Conservation (phyloP, 805 yeast genomes). For the Barnettozyma botsteinii region DNA sequence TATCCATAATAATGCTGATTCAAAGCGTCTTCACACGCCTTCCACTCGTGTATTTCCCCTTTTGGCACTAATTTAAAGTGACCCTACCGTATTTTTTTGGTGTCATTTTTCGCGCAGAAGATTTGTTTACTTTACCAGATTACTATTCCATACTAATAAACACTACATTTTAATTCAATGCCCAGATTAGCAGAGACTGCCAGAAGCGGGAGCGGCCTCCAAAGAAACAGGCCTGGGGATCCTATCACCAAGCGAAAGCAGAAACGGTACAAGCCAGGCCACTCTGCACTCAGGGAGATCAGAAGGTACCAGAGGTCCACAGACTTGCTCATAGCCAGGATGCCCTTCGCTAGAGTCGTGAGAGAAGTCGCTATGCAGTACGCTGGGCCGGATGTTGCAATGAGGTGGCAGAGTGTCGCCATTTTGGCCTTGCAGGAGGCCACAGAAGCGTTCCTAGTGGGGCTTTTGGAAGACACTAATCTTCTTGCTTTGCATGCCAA, state of each 20-base stretch:
- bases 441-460: slow-evolving; percentile 69
- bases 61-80: too few relatives aligned
- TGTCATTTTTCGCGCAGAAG: too few relatives aligned
- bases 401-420: slow-evolving; percentile 78
- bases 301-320: slow-evolving; percentile 62
- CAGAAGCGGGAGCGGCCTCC: not conserved
- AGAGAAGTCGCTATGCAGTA: slow-evolving; percentile 61
- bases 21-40: too few relatives aligned
- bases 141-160: too few relatives aligned
- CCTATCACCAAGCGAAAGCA: slow-evolving; percentile 42
- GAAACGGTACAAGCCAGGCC: slow-evolving; percentile 55
- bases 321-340: slow-evolving; percentile 59
- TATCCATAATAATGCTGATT: too few relatives aligned
- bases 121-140: too few relatives aligned
- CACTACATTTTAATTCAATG: too few relatives aligned
- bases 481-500: slow-evolving; percentile 74
- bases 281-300: slow-evolving; percentile 61
- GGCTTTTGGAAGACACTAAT: slow-evolving; percentile 71
- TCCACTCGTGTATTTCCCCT: too few relatives aligned
- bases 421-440: slow-evolving; percentile 77
- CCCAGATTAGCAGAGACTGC: not conserved
- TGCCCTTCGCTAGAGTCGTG: slow-evolving; percentile 74
- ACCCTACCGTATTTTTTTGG: too few relatives aligned
- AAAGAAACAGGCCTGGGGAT: slow-evolving; percentile 50
- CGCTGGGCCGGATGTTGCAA: slow-evolving; percentile 32